Conservation (phyloP, 1,139 yeast genomes). For the Lodderomyces parapsilosis region DNA sequence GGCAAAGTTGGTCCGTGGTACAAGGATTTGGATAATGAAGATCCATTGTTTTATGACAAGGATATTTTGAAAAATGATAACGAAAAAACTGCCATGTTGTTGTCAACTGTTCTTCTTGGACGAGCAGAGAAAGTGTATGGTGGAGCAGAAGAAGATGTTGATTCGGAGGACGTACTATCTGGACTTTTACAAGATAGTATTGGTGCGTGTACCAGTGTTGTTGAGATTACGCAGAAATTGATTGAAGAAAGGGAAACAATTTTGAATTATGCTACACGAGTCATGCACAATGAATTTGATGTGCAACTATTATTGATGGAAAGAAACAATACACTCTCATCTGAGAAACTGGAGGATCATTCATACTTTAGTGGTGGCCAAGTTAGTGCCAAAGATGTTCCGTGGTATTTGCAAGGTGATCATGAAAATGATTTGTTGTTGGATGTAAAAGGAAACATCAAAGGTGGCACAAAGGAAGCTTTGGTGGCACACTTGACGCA, state of each 20-base stretch:
- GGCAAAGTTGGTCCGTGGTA: conserved; percentile 69
- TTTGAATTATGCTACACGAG: conserved; percentile 69
- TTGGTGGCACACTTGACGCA: conserved; percentile 81
- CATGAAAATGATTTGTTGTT: conserved; percentile 70
- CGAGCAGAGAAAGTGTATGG: conserved; percentile 37
- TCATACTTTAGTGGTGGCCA: conserved; percentile 38
- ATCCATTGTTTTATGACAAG: conserved; percentile 42
- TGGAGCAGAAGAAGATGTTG: conserved; percentile 34
- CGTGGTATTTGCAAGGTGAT: conserved; percentile 84
- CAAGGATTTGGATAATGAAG: conserved; percentile 59
- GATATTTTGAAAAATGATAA: conserved; percentile 40
- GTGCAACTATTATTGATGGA: conserved; percentile 61
- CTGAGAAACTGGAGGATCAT: conserved; percentile 36
- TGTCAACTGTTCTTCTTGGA: conserved; percentile 40
- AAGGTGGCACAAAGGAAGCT: conserved; percentile 86
- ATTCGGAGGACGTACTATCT: conserved; percentile 32
- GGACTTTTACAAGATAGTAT: conserved; percentile 47
- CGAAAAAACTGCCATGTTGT: conserved; percentile 50
- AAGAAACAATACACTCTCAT: conserved; percentile 54
- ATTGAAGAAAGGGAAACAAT: conserved; percentile 71
- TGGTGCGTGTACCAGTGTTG: conserved; percentile 43
- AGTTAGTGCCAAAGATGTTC: conserved; percentile 42
- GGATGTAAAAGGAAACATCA: conserved; percentile 70
- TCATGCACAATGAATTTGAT: conserved; percentile 71
- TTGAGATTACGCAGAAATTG: conserved; percentile 51